Base-by-base conservation (phyloP, 2,329 filamentous ascomycete genomes). In the Parastagonospora avenae region DNA sequence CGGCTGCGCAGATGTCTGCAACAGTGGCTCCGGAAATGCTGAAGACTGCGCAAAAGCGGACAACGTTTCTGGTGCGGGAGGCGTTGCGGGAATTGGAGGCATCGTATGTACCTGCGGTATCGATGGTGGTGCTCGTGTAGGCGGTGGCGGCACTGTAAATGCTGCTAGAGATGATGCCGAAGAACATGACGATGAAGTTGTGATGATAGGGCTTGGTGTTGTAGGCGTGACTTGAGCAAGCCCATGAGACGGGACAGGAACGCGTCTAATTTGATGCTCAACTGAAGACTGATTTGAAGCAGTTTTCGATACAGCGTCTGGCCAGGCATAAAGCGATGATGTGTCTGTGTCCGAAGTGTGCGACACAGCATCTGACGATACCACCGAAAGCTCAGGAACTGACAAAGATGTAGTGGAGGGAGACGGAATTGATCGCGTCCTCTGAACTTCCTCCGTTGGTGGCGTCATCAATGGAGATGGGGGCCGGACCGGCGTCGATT, bases 371-470 rank as follows among this genome's bases (percentile, higher is more conserved):
- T 32, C 32, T 32, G 35, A 39, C 8, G 44, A 46, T 4, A 27
- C 16, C 6, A 8, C 37, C 10, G 33, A 39, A 12, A n/a, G 27
- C 14, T 30, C 35, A 9, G 36, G 37, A 10, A 36, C 14, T 10
- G 49, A 9, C 19, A 45, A 24, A 31, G 37, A 31, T 10, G 8
- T 29, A 8, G 33, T 36, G 28, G 52, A 45, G n/a, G 48, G 43
- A n/a, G 52, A 45, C 15, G 48, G 43, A n/a, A 40, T 47, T 6
- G 42, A 30, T 16, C 51, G 24, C 12, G 19, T 15, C n/a, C 40
- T 37, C 16, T 45, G 36, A 8, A 48, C 8, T 33, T 48, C 19
- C 10, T 28, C 19, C 24, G 28, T 28, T 19, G 39, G 10, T n/a
- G 46, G 27, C 4, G 14, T 39, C 27, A 40, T 35, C n/a, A 36